Percentiles rank a stretch among this genome's conserved stretches.
Conservation (phyloP, 768 basidiomycete species). For the Phylloporus scabripes region DNA sequence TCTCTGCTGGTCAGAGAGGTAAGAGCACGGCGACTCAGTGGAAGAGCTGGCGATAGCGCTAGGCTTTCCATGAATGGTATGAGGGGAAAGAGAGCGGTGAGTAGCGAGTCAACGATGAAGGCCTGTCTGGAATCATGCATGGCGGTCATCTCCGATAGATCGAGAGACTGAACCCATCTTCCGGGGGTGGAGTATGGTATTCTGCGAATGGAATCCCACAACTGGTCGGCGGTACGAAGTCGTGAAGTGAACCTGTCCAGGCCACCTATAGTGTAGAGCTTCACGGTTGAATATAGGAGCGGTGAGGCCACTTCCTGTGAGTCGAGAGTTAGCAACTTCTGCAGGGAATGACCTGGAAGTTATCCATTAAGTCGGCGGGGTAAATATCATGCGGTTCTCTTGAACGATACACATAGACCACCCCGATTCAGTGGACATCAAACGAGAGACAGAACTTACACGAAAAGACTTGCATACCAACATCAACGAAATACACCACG, state of each 20-base stretch:
- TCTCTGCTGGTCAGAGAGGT: slow-evolving; percentile 48
- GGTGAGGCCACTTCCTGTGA: slow-evolving; percentile 61
- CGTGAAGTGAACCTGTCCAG: slow-evolving; percentile 56
- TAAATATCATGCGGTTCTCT: background rate
- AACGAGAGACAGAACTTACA: slow-evolving; percentile 26
- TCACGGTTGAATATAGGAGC: slow-evolving; percentile 54
- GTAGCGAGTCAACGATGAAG: slow-evolving; percentile 54
- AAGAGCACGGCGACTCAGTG: slow-evolving; percentile 57
- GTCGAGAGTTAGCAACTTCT: slow-evolving; percentile 11
- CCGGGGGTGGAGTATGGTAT: slow-evolving; percentile 86
- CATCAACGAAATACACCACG: slow-evolving; percentile 27
- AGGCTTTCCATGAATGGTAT: slow-evolving; percentile 57
- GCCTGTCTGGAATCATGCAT: slow-evolving; percentile 40
- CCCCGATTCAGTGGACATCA: background rate
- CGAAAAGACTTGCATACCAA: slow-evolving; percentile 38
- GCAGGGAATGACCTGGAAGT: background rate
- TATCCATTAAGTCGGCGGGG: background rate
- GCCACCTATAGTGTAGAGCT: slow-evolving; percentile 36
- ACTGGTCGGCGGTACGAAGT: slow-evolving; percentile 59
- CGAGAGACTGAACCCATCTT: slow-evolving; percentile 74
- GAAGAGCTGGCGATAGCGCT: slow-evolving; percentile 49
- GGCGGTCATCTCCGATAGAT: slow-evolving; percentile 54
- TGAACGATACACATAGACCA: background rate
- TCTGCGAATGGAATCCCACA: slow-evolving; percentile 85
- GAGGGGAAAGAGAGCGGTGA: slow-evolving; percentile 61